phyloP scores from a whole-genome alignment of 129 eudicot genomes.

The Rutidosis leptorrhynchoides region DNA sequence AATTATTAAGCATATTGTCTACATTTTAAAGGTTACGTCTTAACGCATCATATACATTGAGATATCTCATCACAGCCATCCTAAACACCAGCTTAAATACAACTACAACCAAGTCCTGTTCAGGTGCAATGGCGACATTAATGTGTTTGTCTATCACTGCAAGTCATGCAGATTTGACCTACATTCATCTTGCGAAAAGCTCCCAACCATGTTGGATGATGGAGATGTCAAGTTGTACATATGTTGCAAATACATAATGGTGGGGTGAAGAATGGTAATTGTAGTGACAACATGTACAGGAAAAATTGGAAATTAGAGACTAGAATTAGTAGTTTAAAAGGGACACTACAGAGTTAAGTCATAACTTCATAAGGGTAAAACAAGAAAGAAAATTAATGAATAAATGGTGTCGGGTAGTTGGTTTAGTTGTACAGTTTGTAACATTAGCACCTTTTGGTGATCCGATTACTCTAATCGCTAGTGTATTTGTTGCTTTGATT shows the following conservation, averaged over 20 bases:
- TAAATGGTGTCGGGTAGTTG: slow-evolving; percentile 81
- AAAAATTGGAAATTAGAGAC: slow-evolving; percentile 37
- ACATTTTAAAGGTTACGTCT: too few relatives aligned
- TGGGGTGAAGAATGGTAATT: slow-evolving; percentile 13
- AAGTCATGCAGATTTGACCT: slow-evolving; percentile 72
- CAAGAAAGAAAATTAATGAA: slow-evolving; percentile 52
- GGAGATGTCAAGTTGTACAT: slow-evolving; percentile 57
- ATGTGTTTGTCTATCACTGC: slow-evolving; percentile 82
- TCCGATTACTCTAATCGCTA: slow-evolving; percentile 81
- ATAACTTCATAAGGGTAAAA: slow-evolving; percentile 37
- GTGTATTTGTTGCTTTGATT: slow-evolving; percentile 63
- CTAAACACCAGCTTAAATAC: slow-evolving; percentile 58
- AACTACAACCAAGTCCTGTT: slow-evolving; percentile 65
- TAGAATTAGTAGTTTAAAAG: slow-evolving; percentile 57
- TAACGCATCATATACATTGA: too few relatives aligned
- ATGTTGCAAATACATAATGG: slow-evolving; percentile 49
- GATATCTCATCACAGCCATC: slow-evolving; percentile 65
- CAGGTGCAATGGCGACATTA: slow-evolving; percentile 73
- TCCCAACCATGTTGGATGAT: slow-evolving; percentile 69
- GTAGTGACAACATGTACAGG: slow-evolving; percentile 1
- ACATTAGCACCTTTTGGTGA: slow-evolving; percentile 85
- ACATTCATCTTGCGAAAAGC: slow-evolving; percentile 91
- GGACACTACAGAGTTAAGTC: slow-evolving; percentile 52
- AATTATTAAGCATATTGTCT: too few relatives aligned
- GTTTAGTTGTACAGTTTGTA: slow-evolving; percentile 70